Percentiles rank a stretch among this genome's conserved stretches.
phyloP scores from a whole-genome alignment of 208 protist genomes.

The Trypanosoma lewisi region DNA sequence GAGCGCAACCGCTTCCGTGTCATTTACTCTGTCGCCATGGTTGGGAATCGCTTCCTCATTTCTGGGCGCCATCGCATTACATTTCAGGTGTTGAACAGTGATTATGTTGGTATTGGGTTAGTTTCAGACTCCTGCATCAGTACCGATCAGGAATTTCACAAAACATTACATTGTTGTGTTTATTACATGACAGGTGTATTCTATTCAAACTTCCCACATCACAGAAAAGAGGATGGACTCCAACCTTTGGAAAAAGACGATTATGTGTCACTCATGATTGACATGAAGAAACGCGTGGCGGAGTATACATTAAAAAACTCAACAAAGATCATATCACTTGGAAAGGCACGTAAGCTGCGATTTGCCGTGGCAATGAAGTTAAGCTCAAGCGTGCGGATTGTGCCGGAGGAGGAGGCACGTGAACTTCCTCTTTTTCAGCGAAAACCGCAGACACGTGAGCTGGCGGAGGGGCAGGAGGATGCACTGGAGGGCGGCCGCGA shows the following conservation, averaged over 20 bases:
- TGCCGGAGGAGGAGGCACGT: slow-evolving; percentile 51
- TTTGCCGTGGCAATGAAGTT: slow-evolving; percentile 87
- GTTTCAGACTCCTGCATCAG: slow-evolving; percentile 77
- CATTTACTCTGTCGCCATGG: slow-evolving; percentile 75
- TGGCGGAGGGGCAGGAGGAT: too few relatives aligned
- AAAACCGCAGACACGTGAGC: not conserved
- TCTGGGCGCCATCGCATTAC: slow-evolving; percentile 80
- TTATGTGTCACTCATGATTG: slow-evolving; percentile 69
- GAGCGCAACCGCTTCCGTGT: slow-evolving; percentile 79
- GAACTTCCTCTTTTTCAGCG: slow-evolving; percentile 28
- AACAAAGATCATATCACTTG: slow-evolving; percentile 75
- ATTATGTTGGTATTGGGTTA: slow-evolving; percentile 90
- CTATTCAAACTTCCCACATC: slow-evolving; percentile 88
- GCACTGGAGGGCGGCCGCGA: slow-evolving; percentile 17
- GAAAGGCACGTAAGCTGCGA: slow-evolving; percentile 56
- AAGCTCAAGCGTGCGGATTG: slow-evolving; percentile 69
- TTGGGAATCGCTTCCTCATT: slow-evolving; percentile 75
- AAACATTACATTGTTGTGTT: slow-evolving; percentile 80
- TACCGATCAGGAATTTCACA: slow-evolving; percentile 88
- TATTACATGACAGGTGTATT: slow-evolving; percentile 94
- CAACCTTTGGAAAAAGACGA: slow-evolving; percentile 69
- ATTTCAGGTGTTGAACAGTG: slow-evolving; percentile 66
- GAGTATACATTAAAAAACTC: slow-evolving; percentile 78
- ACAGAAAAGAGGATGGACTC: slow-evolving; percentile 86
- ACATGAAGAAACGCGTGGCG: slow-evolving; percentile 80